Conservation (phyloP, 2,329 filamentous ascomycete species). For the Mycogone perniciosa region DNA sequence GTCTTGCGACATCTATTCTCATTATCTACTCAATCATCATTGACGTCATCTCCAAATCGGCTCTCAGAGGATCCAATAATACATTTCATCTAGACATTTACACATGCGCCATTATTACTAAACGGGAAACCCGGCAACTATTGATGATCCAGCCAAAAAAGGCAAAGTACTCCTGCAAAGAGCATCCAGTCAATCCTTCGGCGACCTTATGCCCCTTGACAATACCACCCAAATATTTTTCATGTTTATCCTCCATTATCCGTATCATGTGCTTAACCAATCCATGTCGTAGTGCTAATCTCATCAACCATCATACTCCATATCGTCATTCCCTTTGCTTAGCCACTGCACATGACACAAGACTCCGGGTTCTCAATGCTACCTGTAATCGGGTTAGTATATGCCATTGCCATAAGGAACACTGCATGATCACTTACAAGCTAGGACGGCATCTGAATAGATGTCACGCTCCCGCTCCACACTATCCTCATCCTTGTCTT, state of each 20-base stretch:
- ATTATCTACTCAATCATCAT: too few relatives aligned
- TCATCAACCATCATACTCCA: neutral
- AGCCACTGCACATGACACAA: conserved; percentile 97
- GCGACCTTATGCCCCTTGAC: neutral
- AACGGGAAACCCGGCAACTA: neutral
- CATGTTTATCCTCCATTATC: neutral
- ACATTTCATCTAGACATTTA: too few relatives aligned
- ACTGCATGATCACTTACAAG: conserved; percentile 57
- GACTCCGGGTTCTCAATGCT: conserved; percentile 96
- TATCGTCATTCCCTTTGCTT: conserved; percentile 22
- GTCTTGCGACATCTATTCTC: too few relatives aligned
- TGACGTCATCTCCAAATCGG: too few relatives aligned
- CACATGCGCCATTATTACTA: too few relatives aligned
- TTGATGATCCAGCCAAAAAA: neutral
- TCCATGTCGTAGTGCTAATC: neutral
- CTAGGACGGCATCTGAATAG: conserved; percentile 85
- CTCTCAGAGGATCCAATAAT: neutral
- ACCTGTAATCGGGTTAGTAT: conserved; percentile 43
- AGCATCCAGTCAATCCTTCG: neutral
- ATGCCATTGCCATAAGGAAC: neutral
- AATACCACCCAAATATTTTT: neutral
- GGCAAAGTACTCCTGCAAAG: neutral
- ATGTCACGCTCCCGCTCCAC: conserved; percentile 82
- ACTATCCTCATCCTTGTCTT: conserved; percentile 66
- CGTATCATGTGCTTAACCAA: neutral